Base-by-base conservation (phyloP, 163 green algal genomes). In the Scenedesmus sp. region DNA sequence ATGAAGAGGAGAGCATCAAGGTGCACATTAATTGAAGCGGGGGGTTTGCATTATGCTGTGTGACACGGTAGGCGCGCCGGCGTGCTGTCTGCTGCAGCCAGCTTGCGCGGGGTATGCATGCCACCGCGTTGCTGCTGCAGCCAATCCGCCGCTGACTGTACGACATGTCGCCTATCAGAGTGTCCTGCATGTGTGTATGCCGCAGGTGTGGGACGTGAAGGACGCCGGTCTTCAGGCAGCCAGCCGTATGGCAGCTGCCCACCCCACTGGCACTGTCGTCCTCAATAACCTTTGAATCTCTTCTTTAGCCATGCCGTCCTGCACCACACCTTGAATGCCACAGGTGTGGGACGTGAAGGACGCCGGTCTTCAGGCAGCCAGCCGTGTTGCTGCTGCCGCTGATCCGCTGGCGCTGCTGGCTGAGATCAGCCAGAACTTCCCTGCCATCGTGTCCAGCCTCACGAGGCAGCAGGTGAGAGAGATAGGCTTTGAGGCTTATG, bases 221-320 rank as follows among this genome's bases (percentile, higher is more conserved):
- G 95, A 98, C 73, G 88, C 99, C n/a, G 98, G 98, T 0, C 87
- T 99, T 13, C 96, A 99, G 92, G 98, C 97, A 0, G 92, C 95
- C 54, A 96, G 98, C 90, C 94, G 96, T 0, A 82, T 93, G n/a
- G 23, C 96, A 98, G 2, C 88, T 18, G 94, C 96, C 1, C 34
- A 46, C 34, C 34, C 34, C 34, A 46, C 34, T 46, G 34, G 34
- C 34, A 46, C 34, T 46, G 34, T 46, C 34, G 34, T 46, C 34
- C 34, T 46, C 34, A 46, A 46, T 46, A 46, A 46, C 34, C 34
- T 46, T 46, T 46, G 34, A 46, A 46, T 46, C 34, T 46, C 34
- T 46, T 46, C 34, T 46, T 46, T 0, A 1, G 34, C 34, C 34
- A 46, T 46, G 34, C 34, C 34, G 34, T 46, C 34, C 34, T 46